Base-by-base conservation (phyloP, 257 asterid species). In the Solanum dulcamara region DNA sequence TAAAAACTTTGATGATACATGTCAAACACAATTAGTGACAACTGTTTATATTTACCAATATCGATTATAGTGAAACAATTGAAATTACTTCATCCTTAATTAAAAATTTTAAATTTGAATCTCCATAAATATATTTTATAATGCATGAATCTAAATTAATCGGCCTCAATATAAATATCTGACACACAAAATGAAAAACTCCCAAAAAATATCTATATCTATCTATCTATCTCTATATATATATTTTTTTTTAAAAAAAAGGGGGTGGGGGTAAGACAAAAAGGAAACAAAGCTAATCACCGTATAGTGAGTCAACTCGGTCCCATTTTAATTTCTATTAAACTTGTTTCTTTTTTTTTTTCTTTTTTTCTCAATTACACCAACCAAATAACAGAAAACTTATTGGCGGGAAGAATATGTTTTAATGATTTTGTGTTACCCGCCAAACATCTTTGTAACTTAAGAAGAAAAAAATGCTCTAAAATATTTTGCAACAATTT, bases 381-480 rank as follows among this genome's bases (percentile, higher is more conserved):
- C n/a, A 6, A 24, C 2, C 38, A 75, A 75, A 44, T 42, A 75
- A 4, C 60, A 77, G 26, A 18, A 46, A 77, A 26, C 14, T 48
- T 26, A 77, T 77, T 77, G 82, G 82, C 82, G 82, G 82, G 82
- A 77, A 77, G 5, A 46, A 77, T 26, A 12, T 26, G 59, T 0
- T 46, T 42, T 28, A 77, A 28, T 77, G 37, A 46, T 77, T 77
- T 46, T 77, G 82, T 77, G 28, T 46, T 26, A 15, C 82, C 62
- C 60, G 82, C 82, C 82, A 77, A 46, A 44, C 38, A 42, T 75
- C 38, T 14, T 44, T 44, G 33, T 75, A 42, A 42, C 57, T 72
- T 72, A 6, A 0, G 6, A 15, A 2, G 7, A 71, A 59, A 72
- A 40, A 24, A 2, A 42, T 44, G 13, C 4, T 32, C 59, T 24